Base-by-base conservation (phyloP, 2,329 filamentous ascomycete genomes). In the Golovinomyces cichoracearum region DNA sequence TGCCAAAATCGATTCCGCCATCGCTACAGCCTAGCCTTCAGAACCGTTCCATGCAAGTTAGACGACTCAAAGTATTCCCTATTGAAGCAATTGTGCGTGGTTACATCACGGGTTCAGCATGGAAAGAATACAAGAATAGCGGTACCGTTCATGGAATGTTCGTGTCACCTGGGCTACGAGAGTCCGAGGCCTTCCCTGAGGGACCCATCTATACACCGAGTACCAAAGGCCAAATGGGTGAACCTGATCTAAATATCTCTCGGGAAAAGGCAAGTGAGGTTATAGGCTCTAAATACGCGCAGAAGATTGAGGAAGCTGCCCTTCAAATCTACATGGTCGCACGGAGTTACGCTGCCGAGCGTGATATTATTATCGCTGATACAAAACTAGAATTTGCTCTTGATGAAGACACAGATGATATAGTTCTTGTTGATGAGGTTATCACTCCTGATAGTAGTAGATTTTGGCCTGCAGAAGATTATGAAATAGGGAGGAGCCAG, bases 391-490 rank as follows among this genome's bases (percentile, higher is more conserved):
- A 83, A 58, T 82, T 82, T 60, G 78, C 76, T 0, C 62, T 78
- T 9, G 73, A 78, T 51, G 65, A 68, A 41, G 67, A 66, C 49
- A 72, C 69, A 0, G 66, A 71, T 49, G 69, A 77, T 56, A 68
- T 83, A 12, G 70, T 82, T n/a, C 64, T 83, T 35, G 71, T 81
- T 1, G 79, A 80, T 62, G 80, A 80, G 61, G 74, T 83, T 4
- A 63, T 83, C 51, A 92, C 84, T 6, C 84, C 85, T 2, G 80
- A 84, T 61, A 80, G 74, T 49, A 88, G 80, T 47, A 74, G 86
- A 15, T 93, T 93, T 70, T 95, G 88, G 86, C 77, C 78, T 0
- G 74, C 71, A 53, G 76, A 76, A 40, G 69, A 69, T 42, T 92
- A 88, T 60, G 71, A 76, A 60, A 64, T 81, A 17, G 85, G 86